phyloP scores from a whole-genome alignment of 2,329 filamentous ascomycete species.

The Neofusicoccum cordaticola region DNA sequence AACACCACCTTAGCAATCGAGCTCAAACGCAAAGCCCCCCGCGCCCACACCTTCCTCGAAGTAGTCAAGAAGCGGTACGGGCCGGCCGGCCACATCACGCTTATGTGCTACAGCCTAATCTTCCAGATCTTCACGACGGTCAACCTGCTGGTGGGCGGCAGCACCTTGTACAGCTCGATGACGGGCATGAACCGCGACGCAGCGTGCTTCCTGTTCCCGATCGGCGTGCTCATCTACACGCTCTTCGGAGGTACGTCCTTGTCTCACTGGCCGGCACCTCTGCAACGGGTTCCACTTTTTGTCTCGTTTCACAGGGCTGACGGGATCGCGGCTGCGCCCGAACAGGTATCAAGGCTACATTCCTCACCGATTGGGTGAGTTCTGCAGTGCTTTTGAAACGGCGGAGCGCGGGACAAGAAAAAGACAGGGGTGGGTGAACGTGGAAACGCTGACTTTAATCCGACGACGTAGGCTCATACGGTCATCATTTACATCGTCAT shows the following conservation, averaged over 20 bases:
- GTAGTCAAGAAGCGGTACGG: conserved; percentile 19
- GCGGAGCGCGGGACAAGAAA: background rate
- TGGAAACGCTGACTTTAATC: background rate
- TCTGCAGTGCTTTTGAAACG: background rate
- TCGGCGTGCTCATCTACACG: conserved; percentile 28
- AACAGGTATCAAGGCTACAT: conserved; percentile 6
- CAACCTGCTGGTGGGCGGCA: conserved; percentile 23
- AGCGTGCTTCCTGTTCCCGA: conserved; percentile 25
- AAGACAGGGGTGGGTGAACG: background rate
- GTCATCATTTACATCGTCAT: conserved; percentile 49
- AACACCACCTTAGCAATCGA: conserved; percentile 27
- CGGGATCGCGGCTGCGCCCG: background rate
- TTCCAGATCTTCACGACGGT: conserved; percentile 17
- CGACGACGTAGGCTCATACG: background rate
- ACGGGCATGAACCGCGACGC: conserved; percentile 27
- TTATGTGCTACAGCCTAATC: conserved; percentile 18
- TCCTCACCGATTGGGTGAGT: conserved; percentile 28
- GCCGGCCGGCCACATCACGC: conserved; percentile 12
- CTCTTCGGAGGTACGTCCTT: conserved; percentile 26
- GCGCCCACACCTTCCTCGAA: conserved; percentile 26
- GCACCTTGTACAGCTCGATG: conserved; percentile 21
- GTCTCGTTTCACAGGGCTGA: background rate
- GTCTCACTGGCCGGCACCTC: background rate
- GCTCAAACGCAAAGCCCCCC: conserved; percentile 32
- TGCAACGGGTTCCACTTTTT: background rate